A percentile compares a stretch with the other conserved stretches of the same genome.
Evolutionary conservation across 345 rosid genomes (phyloP).

Genomic region (Arabis hirsuta): DNA sequence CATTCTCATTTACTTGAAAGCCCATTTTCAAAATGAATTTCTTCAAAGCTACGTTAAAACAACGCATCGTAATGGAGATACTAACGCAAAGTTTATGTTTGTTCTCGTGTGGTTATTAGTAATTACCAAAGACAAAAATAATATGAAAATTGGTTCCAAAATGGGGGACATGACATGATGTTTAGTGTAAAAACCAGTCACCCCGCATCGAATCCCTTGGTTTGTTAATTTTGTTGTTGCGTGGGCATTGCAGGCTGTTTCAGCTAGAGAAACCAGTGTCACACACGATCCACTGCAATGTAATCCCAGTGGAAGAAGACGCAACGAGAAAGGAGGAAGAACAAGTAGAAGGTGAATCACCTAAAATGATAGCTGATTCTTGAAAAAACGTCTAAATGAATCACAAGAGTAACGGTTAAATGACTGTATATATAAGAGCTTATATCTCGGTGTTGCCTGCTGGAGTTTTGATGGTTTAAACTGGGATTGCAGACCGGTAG

Average conservation of each 20-base stretch:
- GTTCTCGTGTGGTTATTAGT: background rate
- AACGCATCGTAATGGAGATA: background rate
- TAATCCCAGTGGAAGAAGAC: slow-evolving; percentile 56
- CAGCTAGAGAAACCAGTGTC: slow-evolving; percentile 92
- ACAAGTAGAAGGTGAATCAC: slow-evolving; percentile 43
- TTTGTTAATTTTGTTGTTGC: slow-evolving; percentile 21
- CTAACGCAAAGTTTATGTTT: background rate
- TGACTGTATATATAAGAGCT: slow-evolving; percentile 25
- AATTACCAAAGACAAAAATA: background rate
- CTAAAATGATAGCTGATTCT: slow-evolving; percentile 52
- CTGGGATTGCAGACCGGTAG: background rate
- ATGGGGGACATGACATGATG: background rate
- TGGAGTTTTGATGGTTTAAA: background rate
- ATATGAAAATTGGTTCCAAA: background rate
- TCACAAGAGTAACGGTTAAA: slow-evolving; percentile 5
- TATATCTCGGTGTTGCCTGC: background rate
- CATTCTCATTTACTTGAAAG: slow-evolving; percentile 29
- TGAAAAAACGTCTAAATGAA: slow-evolving; percentile 37
- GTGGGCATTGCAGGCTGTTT: slow-evolving; percentile 61
- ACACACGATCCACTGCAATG: slow-evolving; percentile 84
- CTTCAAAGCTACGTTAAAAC: background rate
- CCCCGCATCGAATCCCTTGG: background rate
- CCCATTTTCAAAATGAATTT: background rate
- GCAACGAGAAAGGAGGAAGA: slow-evolving; percentile 48
- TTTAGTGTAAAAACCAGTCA: slow-evolving; percentile 3